Evolutionary conservation across 1,284 basidiomycete species (phyloP).

Genomic region (Calocybe gambosa): DNA sequence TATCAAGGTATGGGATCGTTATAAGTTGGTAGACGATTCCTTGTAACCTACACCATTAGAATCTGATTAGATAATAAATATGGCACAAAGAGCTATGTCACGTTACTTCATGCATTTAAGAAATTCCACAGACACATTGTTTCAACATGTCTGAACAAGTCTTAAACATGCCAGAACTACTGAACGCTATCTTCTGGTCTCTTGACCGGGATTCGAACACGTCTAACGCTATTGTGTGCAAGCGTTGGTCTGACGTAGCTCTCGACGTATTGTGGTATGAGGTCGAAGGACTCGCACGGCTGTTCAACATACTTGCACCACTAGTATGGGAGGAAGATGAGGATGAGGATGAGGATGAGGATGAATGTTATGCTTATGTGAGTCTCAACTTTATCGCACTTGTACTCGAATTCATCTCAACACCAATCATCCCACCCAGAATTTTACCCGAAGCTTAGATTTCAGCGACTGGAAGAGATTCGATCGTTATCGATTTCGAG

Average conservation of each 20-base stretch:
- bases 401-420: neutral
- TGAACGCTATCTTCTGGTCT: constrained; percentile 42
- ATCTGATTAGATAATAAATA: too few relatives aligned
- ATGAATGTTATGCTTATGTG: constrained; percentile 16
- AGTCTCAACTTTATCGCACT: constrained; percentile 7
- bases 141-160: too few relatives aligned
- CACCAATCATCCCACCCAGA: constrained; percentile 15
- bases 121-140: too few relatives aligned
- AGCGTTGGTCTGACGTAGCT: constrained; percentile 44
- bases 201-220: constrained; percentile 32
- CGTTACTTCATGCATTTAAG: too few relatives aligned
- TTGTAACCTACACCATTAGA: too few relatives aligned
- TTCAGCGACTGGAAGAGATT: constrained; percentile 53
- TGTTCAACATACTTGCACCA: constrained; percentile 41
- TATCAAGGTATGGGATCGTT: too few relatives aligned
- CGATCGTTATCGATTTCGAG: constrained; percentile 45
- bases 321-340: constrained; percentile 18
- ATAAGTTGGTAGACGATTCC: too few relatives aligned
- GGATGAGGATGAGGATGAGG: neutral
- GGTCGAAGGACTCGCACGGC: constrained; percentile 34
- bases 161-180: constrained; percentile 41
- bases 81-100: too few relatives aligned
- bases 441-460: constrained; percentile 39
- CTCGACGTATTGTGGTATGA: constrained; percentile 48
- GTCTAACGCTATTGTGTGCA: constrained; percentile 43